These are phyloP conservation scores for Solanum pinnatisectum DNA, from an alignment of 257 asterid genomes.

Conservation along the genomic window DNA sequence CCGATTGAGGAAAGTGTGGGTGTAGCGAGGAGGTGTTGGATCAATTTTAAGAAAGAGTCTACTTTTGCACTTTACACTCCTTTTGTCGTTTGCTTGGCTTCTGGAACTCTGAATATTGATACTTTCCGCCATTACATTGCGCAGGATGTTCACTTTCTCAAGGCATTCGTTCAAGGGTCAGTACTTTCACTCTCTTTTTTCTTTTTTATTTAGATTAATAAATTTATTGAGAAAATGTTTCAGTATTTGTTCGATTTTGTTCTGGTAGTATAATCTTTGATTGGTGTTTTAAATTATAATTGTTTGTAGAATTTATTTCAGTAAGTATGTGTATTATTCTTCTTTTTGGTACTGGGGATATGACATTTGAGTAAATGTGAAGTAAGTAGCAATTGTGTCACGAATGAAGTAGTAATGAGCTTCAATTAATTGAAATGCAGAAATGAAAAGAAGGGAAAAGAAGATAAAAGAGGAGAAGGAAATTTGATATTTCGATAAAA, in stretches of 20 bases:
- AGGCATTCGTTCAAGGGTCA: slow-evolving; percentile 71
- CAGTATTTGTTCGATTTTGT: background rate
- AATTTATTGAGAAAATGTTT: background rate
- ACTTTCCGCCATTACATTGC: slow-evolving; percentile 65
- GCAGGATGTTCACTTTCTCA: slow-evolving; percentile 76
- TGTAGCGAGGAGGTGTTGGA: slow-evolving; percentile 61
- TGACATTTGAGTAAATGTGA: background rate
- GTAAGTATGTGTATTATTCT: background rate
- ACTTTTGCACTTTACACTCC: slow-evolving; percentile 67
- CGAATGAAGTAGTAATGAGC: background rate
- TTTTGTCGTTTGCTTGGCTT: slow-evolving; percentile 63
- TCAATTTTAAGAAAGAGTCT: slow-evolving; percentile 45
- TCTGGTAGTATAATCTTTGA: background rate
- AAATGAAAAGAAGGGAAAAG: background rate
- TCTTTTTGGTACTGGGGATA: background rate
- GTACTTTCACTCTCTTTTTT: slow-evolving; percentile 9
- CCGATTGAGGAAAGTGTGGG: slow-evolving; percentile 30
- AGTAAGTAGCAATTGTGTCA: background rate
- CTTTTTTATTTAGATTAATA: background rate
- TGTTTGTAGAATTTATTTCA: background rate
- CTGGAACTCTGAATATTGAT: slow-evolving; percentile 66
- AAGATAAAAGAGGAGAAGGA: background rate
- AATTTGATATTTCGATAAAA: background rate
- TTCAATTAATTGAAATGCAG: background rate
- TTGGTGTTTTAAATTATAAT: background rate